Conservation (phyloP, 768 basidiomycete species). For the Leucocoprinus sp. region DNA sequence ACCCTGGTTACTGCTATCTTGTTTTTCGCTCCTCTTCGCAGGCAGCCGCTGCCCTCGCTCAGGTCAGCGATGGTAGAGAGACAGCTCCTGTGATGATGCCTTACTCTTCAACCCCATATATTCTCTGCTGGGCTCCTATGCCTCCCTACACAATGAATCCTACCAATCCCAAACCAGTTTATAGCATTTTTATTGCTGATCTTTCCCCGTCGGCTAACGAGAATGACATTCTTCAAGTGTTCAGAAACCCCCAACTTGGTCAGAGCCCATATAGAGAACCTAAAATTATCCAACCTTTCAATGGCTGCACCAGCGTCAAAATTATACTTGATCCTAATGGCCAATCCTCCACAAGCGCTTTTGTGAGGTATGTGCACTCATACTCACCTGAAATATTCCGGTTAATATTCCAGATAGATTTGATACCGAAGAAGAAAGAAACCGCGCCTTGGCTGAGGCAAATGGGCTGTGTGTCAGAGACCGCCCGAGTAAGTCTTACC, state of each 20-base stretch:
- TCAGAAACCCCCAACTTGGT: conserved; percentile 83
- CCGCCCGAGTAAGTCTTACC: conserved; percentile 62
- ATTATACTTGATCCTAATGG: conserved; percentile 94
- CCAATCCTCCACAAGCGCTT: conserved; percentile 85
- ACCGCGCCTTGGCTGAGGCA: conserved; percentile 87
- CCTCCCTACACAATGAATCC: conserved; percentile 23
- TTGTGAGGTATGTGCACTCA: conserved; percentile 58
- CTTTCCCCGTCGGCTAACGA: conserved; percentile 89
- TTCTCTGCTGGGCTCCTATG: conserved; percentile 66
- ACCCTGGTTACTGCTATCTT: conserved; percentile 83
- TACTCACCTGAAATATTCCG: conserved; percentile 4
- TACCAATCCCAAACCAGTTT: conserved; percentile 43
- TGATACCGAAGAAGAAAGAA: conserved; percentile 81
- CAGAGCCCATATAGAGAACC: conserved; percentile 81
- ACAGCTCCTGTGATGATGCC: conserved; percentile 62
- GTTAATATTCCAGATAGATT: conserved; percentile 42
- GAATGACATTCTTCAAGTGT: conserved; percentile 91
- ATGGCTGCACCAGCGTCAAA: conserved; percentile 91
- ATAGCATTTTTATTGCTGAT: conserved; percentile 92
- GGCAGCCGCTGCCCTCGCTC: conserved; percentile 62
- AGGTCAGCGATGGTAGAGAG: conserved; percentile 44
- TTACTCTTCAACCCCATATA: conserved; percentile 75
- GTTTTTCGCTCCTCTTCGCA: conserved; percentile 69
- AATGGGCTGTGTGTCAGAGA: conserved; percentile 85
- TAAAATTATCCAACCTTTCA: conserved; percentile 81